Percentiles rank a stretch among this genome's conserved stretches.
Evolutionary conservation across 2,329 filamentous ascomycete species (phyloP).

Genomic region (Arthroderma uncinatum): DNA sequence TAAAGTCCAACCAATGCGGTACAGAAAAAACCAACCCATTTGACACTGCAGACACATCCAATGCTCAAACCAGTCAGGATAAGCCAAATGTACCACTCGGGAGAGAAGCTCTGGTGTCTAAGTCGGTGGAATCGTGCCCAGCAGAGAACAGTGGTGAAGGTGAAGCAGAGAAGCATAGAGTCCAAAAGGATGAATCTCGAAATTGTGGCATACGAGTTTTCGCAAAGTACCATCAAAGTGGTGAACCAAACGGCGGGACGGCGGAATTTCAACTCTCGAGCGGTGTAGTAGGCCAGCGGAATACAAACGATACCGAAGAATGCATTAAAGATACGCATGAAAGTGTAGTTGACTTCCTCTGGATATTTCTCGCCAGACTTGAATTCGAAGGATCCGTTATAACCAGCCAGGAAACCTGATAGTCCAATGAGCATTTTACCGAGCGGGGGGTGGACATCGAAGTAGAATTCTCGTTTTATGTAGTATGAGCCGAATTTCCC

Average conservation of each 20-base stretch:
- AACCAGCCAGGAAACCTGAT: constrained; percentile 89
- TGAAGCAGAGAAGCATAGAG: constrained; percentile 97
- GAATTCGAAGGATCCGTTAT: constrained; percentile 99
- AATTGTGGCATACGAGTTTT: constrained; percentile 99
- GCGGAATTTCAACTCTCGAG: constrained; percentile 76
- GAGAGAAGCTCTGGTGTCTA: constrained; percentile 72
- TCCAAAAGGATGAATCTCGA: constrained; percentile 96
- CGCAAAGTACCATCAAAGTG: constrained; percentile 92
- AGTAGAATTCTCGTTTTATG: constrained; percentile 98
- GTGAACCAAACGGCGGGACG: constrained; percentile 87
- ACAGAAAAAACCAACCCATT: constrained; percentile 93
- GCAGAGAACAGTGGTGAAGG: constrained; percentile 93
- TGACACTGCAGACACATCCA: constrained; percentile 95
- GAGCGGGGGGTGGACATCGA: constrained; percentile 89
- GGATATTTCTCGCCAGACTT: constrained; percentile 97
- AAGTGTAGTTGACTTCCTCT: constrained; percentile 86
- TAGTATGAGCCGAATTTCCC: constrained; percentile 96
- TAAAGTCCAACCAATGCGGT: constrained; percentile 92
- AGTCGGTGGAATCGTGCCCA: constrained; percentile 94
- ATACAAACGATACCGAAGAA: constrained; percentile 87
- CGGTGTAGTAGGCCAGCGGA: constrained; percentile 89
- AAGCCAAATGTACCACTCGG: constrained; percentile 91
- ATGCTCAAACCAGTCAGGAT: constrained; percentile 90
- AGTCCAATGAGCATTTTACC: constrained; percentile 98
- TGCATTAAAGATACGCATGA: constrained; percentile 97